Evolutionary conservation across 768 basidiomycete genomes (phyloP).

Genomic region (Collybia nuda): DNA sequence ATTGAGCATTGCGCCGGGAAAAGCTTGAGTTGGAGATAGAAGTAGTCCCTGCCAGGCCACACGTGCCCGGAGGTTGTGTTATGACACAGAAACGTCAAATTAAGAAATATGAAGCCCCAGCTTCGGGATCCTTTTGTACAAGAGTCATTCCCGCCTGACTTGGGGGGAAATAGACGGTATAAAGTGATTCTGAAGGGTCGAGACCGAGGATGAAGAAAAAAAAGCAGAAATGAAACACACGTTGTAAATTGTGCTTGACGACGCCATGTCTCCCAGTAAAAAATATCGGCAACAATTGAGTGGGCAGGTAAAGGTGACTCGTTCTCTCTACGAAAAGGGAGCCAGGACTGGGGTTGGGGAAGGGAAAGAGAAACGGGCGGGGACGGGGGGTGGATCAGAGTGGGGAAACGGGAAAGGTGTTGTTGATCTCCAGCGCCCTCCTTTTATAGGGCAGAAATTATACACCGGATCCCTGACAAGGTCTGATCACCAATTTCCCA

Average conservation of each 20-base stretch:
- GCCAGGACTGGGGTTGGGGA: neutral
- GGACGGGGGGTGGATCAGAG: constrained; percentile 10
- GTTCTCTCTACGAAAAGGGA: neutral
- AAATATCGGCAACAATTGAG: neutral
- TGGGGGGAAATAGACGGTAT: constrained; percentile 7
- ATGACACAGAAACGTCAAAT: constrained; percentile 22
- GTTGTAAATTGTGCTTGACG: constrained; percentile 30
- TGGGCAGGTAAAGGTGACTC: too few relatives aligned
- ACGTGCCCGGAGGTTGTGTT: constrained; percentile 17
- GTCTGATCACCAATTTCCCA: constrained; percentile 18
- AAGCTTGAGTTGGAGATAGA: constrained; percentile 2
- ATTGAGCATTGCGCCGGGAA: constrained; percentile 8
- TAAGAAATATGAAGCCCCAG: constrained; percentile 1
- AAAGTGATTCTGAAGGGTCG: neutral
- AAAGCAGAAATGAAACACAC: constrained; percentile 27
- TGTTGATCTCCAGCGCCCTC: constrained; percentile 17
- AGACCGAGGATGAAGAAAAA: neutral
- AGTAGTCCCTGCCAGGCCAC: constrained; percentile 13
- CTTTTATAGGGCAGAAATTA: constrained; percentile 20
- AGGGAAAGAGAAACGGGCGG: constrained; percentile 2
- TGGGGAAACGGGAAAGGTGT: constrained; percentile 14
- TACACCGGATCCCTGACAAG: constrained; percentile 11
- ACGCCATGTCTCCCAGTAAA: constrained; percentile 14
- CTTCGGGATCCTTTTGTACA: neutral
- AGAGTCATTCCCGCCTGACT: constrained; percentile 7